Evolutionary conservation across 2,329 filamentous ascomycete genomes (phyloP).

Genomic region (Bimuria novae-zelandiae): DNA sequence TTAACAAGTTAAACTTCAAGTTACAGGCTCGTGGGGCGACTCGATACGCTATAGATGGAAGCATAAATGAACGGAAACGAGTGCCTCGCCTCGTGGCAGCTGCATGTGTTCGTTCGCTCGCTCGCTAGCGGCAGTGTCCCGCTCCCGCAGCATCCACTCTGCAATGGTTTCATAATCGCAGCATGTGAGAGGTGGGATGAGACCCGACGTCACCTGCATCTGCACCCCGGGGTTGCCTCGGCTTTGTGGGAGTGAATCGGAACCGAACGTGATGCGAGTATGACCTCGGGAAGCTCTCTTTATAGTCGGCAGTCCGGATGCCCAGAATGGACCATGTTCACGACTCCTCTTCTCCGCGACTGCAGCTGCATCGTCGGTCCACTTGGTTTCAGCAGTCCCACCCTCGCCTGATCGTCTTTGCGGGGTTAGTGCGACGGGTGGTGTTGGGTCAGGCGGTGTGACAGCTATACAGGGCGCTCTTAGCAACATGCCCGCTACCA

Average conservation of each 20-base stretch:
- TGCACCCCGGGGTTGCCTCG: constrained; percentile 1
- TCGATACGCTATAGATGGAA: constrained; percentile 17
- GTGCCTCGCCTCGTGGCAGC: constrained; percentile 16
- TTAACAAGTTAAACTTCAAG: too few relatives aligned
- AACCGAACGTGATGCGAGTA: constrained; percentile 9
- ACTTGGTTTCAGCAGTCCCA: not conserved
- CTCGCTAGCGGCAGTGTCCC: constrained; percentile 3
- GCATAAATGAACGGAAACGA: constrained; percentile 4
- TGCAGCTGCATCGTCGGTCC: not conserved
- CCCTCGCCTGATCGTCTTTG: constrained; percentile 15
- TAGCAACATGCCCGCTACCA: constrained; percentile 25
- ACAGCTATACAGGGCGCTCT: constrained; percentile 19
- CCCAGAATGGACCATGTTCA: not conserved
- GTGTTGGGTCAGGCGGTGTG: constrained; percentile 28
- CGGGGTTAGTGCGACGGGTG: constrained; percentile 31
- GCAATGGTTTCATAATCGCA: constrained; percentile 6
- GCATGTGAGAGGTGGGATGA: constrained; percentile 30
- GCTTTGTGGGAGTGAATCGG: constrained; percentile 2
- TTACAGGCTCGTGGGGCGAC: too few relatives aligned
- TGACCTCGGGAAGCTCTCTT: too few relatives aligned
- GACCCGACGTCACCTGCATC: constrained; percentile 23
- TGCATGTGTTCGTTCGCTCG: not conserved
- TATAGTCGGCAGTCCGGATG: constrained; percentile 20
- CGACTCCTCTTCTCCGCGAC: not conserved
- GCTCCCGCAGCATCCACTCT: not conserved